phyloP scores from a whole-genome alignment of 2,329 filamentous ascomycete species.

The Hypomyces perniciosus region DNA sequence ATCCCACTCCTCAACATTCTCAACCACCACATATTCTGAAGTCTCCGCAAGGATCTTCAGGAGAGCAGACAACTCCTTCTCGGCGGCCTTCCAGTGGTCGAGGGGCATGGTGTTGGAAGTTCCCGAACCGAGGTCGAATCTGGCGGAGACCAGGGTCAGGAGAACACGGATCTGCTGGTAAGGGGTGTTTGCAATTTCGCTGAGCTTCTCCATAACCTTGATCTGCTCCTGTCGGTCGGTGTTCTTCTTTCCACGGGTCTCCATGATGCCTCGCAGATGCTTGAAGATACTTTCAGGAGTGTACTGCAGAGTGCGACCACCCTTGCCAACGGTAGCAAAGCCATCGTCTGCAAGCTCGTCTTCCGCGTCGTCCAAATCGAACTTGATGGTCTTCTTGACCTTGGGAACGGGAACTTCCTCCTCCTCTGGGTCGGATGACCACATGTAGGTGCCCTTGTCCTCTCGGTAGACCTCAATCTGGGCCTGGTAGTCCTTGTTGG shows the following conservation, averaged over 20 bases:
- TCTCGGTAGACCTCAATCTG: constrained; percentile 84
- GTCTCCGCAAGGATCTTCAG: constrained; percentile 74
- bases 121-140: constrained; percentile 86
- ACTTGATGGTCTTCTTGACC: constrained; percentile 28
- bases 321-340: constrained; percentile 82
- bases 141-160: constrained; percentile 82
- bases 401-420: constrained; percentile 46
- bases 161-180: constrained; percentile 94
- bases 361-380: constrained; percentile 41
- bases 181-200: constrained; percentile 80
- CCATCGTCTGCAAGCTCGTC: constrained; percentile 61
- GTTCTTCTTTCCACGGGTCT: constrained; percentile 98
- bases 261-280: constrained; percentile 85
- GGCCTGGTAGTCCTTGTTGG: constrained; percentile 87
- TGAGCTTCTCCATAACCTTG: constrained; percentile 91
- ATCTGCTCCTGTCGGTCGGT: constrained; percentile 94
- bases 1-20: constrained; percentile 96
- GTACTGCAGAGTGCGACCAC: constrained; percentile 83
- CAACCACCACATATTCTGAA: constrained; percentile 76
- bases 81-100: constrained; percentile 94
- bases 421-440: constrained; percentile 72
- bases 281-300: constrained; percentile 98
- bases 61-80: constrained; percentile 75
- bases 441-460: constrained; percentile 83
- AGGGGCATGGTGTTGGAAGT: constrained; percentile 77